Conservation (phyloP, 208 protist genomes). For the Leishmania guyanensis region DNA sequence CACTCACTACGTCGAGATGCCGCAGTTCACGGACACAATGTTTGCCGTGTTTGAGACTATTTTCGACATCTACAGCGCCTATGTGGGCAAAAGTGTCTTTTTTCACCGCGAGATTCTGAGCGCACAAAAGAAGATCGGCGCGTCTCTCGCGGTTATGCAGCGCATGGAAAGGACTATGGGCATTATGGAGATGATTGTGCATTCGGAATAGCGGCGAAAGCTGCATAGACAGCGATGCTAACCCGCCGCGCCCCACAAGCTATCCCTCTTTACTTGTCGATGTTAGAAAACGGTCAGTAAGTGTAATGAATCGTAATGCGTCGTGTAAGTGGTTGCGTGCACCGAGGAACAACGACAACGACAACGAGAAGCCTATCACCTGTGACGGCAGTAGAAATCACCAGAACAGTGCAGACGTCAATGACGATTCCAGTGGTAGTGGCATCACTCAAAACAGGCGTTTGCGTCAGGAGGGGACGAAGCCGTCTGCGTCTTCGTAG, state of each 20-base stretch:
- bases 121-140: constrained; percentile 63
- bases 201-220: constrained; percentile 32
- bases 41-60: constrained; percentile 75
- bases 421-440: neutral
- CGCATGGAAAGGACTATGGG: constrained; percentile 67
- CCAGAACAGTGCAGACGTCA: neutral
- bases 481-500: neutral
- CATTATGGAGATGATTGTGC: constrained; percentile 86
- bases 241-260: neutral
- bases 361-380: neutral
- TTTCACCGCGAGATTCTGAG: constrained; percentile 79
- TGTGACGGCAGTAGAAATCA: neutral
- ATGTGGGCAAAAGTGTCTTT: constrained; percentile 64
- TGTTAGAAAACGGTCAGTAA: neutral
- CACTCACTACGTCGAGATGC: constrained; percentile 66
- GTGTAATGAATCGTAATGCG: constrained; percentile 11
- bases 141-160: constrained; percentile 57
- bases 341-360: neutral
- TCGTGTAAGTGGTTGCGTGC: constrained; percentile 4
- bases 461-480: neutral
- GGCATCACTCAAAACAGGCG: neutral
- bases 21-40: constrained; percentile 81
- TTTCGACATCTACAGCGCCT: constrained; percentile 79
- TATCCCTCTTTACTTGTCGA: neutral
- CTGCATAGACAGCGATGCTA: neutral